Base-by-base conservation (phyloP, 257 asterid genomes). In the Prunella vulgaris region DNA sequence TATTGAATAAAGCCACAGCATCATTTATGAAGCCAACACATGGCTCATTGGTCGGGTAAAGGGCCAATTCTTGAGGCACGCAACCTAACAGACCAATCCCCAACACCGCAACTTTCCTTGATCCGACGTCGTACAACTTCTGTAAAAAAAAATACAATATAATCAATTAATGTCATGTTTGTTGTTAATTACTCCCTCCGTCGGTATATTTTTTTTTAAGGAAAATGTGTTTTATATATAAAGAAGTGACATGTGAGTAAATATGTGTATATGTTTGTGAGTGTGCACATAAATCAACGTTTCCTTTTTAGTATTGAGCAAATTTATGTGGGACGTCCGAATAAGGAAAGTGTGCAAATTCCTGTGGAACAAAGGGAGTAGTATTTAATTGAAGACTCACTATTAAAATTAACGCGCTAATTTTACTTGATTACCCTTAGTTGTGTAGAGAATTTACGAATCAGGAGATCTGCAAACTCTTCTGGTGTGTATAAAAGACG, bases 41-140 rank as follows among this genome's bases (percentile, higher is more conserved):
- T 8, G 59, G 35, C 2, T 75, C 82, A 25, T 79, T 81, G 0
- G 78, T 68, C 3, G 83, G 74, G 64, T 24, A 69, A 0, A 3
- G 27, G 3, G 44, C 14, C 32, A 79, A 1, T 20, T 24, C 73
- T 24, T 72, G 77, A 15, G 88, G 90, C 37, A 61, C 1, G 46
- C 90, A 85, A 4, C 95, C 96, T 25, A 87, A 7, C 14, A 56
- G 22, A 1, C 85, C 83, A 1, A 83, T 1, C 15, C 92, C 93
- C 58, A 72, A 80, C 0, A 87, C 63, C 0, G 87, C 87, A 2
- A 85, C 30, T 66, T 83, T 89, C 52, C 94, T 77, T 49, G 94
- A 85, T 48, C 91, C 94, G 0, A 7, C 2, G 1, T 25, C 4
- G 62, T 84, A 81, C 72, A 88, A 63, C 5, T 1, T 49, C 96